Evolutionary conservation across 208 protist species (phyloP).

Genomic region (Trypanosoma theileri): DNA sequence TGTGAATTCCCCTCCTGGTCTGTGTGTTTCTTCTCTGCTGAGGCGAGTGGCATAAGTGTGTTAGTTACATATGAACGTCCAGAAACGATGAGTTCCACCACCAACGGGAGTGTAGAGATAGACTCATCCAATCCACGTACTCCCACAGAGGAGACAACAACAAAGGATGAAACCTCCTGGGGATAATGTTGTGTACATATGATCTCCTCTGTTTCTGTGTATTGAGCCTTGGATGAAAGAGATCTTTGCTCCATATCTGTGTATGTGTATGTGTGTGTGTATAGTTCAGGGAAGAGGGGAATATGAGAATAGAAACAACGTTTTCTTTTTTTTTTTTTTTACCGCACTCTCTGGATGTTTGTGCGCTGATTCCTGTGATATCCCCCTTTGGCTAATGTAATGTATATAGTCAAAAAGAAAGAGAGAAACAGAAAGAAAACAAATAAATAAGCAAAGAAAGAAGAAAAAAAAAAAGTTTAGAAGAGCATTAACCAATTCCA

Average conservation of each 20-base stretch:
- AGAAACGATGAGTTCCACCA: slow-evolving; percentile 8
- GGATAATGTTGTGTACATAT: not conserved
- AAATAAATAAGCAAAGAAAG: slow-evolving; percentile 2
- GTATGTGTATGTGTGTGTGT: not conserved
- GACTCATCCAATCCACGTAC: slow-evolving; percentile 11
- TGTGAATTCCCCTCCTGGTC: not conserved
- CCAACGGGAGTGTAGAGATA: not conserved
- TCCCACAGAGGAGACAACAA: slow-evolving; percentile 14
- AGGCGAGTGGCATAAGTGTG: not conserved
- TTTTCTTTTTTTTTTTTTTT: too few relatives aligned
- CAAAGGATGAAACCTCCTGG: not conserved
- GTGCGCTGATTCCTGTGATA: too few relatives aligned
- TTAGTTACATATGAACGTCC: slow-evolving; percentile 1
- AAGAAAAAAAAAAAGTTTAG: slow-evolving; percentile 18
- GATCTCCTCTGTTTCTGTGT: not conserved
- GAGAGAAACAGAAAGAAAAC: slow-evolving; percentile 11
- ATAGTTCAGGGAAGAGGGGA: too few relatives aligned
- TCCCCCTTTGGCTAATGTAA: not conserved
- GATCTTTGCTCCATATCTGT: slow-evolving; percentile 3
- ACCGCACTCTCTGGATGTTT: too few relatives aligned
- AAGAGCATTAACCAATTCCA: not conserved
- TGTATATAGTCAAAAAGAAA: not conserved
- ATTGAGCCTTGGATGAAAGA: not conserved
- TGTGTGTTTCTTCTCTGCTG: not conserved
- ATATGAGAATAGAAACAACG: too few relatives aligned